phyloP scores from a whole-genome alignment of 306 rosid species.

The Senna siamea region DNA sequence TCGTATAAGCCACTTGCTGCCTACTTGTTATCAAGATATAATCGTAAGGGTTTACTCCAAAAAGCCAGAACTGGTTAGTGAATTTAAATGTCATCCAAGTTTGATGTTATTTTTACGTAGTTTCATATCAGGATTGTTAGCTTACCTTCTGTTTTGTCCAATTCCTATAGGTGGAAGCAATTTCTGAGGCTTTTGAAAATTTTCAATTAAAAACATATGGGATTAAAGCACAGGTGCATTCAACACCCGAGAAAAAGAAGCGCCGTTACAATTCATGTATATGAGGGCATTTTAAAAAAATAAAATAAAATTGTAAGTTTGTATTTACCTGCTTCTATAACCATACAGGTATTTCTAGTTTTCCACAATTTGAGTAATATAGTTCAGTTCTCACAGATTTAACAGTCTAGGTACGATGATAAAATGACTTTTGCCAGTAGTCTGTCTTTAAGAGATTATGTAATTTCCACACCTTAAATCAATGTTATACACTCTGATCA shows the following conservation, averaged over 20 bases:
- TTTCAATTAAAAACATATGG: constrained; percentile 86
- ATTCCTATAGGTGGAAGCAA: constrained; percentile 67
- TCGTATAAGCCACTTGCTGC: constrained; percentile 90
- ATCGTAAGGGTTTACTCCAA: constrained; percentile 93
- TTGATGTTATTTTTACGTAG: constrained; percentile 20
- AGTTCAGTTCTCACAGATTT: neutral
- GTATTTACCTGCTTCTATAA: neutral
- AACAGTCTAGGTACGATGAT: neutral
- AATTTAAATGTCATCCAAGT: constrained; percentile 12
- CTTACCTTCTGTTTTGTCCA: constrained; percentile 36
- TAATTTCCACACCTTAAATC: constrained; percentile 20
- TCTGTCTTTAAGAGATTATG: constrained; percentile 8
- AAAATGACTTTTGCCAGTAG: neutral
- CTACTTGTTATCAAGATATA: constrained; percentile 84
- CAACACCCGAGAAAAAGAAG: constrained; percentile 88
- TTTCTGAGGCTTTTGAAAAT: constrained; percentile 93
- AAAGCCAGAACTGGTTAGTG: constrained; percentile 89
- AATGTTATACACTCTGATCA: constrained; percentile 21
- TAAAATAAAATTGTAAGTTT: neutral
- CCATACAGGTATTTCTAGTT: constrained; percentile 25
- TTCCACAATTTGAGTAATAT: constrained; percentile 32
- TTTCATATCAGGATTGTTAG: constrained; percentile 1
- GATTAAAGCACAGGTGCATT: constrained; percentile 79
- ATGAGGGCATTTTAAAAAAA: neutral
- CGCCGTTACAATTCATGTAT: constrained; percentile 46